A percentile compares a stretch with the other conserved stretches of the same genome.
Evolutionary conservation across 768 basidiomycete genomes (phyloP).

Genomic region (Suillus fuscotomentosus): DNA sequence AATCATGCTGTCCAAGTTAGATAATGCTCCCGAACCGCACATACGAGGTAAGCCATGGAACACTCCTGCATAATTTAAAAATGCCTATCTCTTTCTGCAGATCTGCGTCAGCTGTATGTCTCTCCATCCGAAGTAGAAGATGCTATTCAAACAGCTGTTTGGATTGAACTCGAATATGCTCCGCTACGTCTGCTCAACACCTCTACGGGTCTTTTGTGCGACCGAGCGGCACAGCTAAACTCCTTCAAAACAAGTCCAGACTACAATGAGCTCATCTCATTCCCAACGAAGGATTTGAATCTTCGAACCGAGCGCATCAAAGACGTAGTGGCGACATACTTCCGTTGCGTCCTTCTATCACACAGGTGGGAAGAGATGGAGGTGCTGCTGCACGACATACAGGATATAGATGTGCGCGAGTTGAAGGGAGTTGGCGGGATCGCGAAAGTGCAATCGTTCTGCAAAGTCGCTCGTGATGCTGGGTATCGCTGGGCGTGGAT

Average conservation of each 20-base stretch:
- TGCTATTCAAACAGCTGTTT: neutral
- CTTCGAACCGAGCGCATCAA: neutral
- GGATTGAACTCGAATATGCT: neutral
- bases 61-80: no score
- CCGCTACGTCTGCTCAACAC: neutral
- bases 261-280: neutral
- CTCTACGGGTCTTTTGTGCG: neutral
- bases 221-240: neutral
- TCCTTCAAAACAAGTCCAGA: neutral
- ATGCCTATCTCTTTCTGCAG: neutral
- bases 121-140: neutral
- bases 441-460: neutral
- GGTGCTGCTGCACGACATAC: neutral
- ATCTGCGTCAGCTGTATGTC: neutral
- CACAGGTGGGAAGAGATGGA: neutral
- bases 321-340: neutral
- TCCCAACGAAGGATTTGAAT: accelerated
- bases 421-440: neutral
- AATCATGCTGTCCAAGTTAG: neutral
- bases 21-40: neutral
- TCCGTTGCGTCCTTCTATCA: neutral
- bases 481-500: neutral
- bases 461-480: neutral
- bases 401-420: neutral
- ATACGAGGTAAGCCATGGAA: neutral